Conservation (phyloP, 768 basidiomycete species). For the Dentipellis fragilis region DNA sequence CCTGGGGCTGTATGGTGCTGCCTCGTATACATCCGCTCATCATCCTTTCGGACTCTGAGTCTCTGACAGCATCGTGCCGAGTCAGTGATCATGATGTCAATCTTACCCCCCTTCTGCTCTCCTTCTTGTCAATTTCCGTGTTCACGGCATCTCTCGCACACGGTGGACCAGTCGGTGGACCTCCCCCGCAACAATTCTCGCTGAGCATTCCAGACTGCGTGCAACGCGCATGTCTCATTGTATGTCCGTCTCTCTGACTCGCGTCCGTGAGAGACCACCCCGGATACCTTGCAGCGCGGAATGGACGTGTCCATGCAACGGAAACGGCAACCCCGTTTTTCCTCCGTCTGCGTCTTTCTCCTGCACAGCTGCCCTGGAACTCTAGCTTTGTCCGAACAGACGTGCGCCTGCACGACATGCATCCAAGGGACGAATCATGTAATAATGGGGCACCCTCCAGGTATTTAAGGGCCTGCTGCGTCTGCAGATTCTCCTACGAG, state of each 20-base stretch:
- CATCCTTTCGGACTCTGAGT: not conserved
- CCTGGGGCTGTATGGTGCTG: not conserved
- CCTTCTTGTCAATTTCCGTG: not conserved
- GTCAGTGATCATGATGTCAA: constrained; percentile 5
- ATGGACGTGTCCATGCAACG: not conserved
- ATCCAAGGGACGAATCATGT: constrained; percentile 10
- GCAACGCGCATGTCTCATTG: not conserved
- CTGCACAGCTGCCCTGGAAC: constrained; percentile 6
- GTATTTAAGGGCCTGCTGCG: constrained; percentile 8
- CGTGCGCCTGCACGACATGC: constrained; percentile 5
- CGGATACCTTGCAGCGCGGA: not conserved
- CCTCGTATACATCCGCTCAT: not conserved
- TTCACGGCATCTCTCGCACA: constrained; percentile 7
- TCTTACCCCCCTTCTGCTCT: constrained; percentile 2
- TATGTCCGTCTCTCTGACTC: not conserved
- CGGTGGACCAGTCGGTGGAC: not conserved
- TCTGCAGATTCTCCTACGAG: constrained; percentile 9
- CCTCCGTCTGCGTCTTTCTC: constrained; percentile 6
- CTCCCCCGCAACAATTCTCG: not conserved
- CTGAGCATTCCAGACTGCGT: too few relatives aligned
- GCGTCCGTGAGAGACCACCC: not conserved
- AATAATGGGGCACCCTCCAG: constrained; percentile 1
- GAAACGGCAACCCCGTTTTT: constrained; percentile 4
- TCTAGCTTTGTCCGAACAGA: constrained; percentile 7
- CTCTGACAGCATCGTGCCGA: not conserved